Conservation (phyloP, 345 rosid species). For the Streptanthus diversifolius region DNA sequence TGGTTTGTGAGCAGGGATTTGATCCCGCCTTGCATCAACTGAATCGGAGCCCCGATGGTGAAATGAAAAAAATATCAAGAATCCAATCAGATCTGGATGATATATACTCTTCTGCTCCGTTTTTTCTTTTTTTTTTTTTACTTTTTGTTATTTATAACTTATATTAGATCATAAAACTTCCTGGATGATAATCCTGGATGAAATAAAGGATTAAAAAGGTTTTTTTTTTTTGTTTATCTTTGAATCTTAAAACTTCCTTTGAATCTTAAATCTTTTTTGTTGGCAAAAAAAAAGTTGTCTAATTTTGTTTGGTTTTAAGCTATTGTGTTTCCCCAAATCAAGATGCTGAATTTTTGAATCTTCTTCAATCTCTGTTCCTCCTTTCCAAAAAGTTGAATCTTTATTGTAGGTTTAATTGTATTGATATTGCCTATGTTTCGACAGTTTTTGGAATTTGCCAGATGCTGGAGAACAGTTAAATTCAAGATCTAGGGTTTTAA, state of each 20-base stretch:
- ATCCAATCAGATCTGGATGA: constrained; percentile 17
- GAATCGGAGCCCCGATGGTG: constrained; percentile 88
- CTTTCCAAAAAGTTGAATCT: background rate
- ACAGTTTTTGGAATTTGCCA: background rate
- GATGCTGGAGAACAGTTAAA: background rate
- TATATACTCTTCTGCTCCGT: background rate
- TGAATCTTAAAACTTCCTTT: no score
- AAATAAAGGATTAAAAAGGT: no score
- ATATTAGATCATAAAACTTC: no score
- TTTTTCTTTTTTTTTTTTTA: background rate
- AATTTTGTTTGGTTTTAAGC: background rate
- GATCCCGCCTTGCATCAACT: constrained; percentile 99
- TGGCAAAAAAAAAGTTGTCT: background rate
- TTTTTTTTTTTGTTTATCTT: no score
- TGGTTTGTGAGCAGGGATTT: constrained; percentile 37
- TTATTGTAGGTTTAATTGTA: background rate
- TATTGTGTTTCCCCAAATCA: background rate
- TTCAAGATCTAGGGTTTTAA: constrained; percentile 18
- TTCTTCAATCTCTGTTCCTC: background rate
- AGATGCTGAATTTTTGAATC: constrained; percentile 1
- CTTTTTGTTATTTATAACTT: background rate
- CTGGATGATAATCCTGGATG: no score
- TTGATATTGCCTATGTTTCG: background rate
- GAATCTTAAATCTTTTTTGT: background rate
- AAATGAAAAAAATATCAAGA: background rate